Evolutionary conservation across 1,139 yeast genomes (phyloP).

Genomic region (Ogataea hybrid): DNA sequence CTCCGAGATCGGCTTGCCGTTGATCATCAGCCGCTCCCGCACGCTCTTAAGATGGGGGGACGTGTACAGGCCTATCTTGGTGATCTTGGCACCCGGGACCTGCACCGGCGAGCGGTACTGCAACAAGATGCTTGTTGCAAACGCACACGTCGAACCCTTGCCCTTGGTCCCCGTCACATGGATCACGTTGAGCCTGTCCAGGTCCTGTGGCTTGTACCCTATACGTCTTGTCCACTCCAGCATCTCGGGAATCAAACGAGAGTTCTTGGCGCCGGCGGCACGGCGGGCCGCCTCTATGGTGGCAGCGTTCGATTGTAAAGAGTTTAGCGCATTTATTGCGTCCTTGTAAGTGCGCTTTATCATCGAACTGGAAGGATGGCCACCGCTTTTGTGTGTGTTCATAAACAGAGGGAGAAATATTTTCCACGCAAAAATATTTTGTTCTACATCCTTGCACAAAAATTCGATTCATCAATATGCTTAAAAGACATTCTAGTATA

Average conservation of each 20-base stretch:
- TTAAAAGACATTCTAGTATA: no score
- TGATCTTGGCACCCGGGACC: conserved; percentile 28
- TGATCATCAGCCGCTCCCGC: conserved; percentile 84
- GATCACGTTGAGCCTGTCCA: conserved; percentile 71
- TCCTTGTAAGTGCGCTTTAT: conserved; percentile 43
- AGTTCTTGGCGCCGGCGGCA: conserved; percentile 59
- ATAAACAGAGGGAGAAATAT: conserved; percentile 3
- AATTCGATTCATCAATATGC: no score
- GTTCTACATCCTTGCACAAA: no score
- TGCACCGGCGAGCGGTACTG: conserved; percentile 45
- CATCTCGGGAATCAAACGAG: conserved; percentile 80
- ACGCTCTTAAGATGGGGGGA: conserved; percentile 95
- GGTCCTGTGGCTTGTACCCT: conserved; percentile 72
- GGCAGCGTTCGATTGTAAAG: conserved; percentile 88
- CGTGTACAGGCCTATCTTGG: conserved; percentile 83
- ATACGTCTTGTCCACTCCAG: conserved; percentile 85
- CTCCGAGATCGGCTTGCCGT: conserved; percentile 83
- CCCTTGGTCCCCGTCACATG: conserved; percentile 99
- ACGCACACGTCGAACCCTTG: conserved; percentile 97
- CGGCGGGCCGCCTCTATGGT: conserved; percentile 79
- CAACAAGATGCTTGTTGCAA: conserved; percentile 73
- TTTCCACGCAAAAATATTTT: not conserved
- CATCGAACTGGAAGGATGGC: conserved; percentile 15
- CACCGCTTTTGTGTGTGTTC: conserved; percentile 3
- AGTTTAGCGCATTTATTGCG: conserved; percentile 82